Evolutionary conservation across 2,329 filamentous ascomycete genomes (phyloP).

Genomic region (Colletotrichum navitas): DNA sequence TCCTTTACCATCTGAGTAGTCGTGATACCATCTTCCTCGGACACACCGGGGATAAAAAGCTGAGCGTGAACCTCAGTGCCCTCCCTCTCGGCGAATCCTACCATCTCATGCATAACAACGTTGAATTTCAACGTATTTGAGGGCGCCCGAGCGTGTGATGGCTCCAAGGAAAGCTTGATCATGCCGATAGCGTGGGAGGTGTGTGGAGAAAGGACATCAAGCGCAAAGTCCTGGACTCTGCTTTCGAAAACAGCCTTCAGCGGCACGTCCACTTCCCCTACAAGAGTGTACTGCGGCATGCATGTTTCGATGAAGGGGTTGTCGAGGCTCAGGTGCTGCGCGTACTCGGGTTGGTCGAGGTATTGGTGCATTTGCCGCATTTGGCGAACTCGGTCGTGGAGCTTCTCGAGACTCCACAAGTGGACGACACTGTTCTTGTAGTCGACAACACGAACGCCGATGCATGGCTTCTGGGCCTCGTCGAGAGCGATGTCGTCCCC

Average conservation of each 20-base stretch:
- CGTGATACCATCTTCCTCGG: constrained; percentile 90
- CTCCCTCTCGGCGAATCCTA: constrained; percentile 95
- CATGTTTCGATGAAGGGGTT: constrained; percentile 94
- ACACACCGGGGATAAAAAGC: constrained; percentile 92
- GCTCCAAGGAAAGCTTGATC: constrained; percentile 90
- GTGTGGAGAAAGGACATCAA: constrained; percentile 93
- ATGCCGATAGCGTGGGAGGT: constrained; percentile 93
- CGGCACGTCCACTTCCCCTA: constrained; percentile 94
- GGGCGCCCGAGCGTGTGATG: constrained; percentile 91
- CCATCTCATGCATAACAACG: constrained; percentile 95
- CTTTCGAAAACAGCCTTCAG: constrained; percentile 94
- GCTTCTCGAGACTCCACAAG: constrained; percentile 94
- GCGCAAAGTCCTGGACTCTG: constrained; percentile 90
- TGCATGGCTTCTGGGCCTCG: constrained; percentile 86
- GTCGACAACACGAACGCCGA: constrained; percentile 90
- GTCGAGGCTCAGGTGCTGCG: constrained; percentile 90
- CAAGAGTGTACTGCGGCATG: constrained; percentile 90
- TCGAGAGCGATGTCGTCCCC: constrained; percentile 86
- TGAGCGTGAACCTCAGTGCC: constrained; percentile 96
- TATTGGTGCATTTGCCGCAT: constrained; percentile 99
- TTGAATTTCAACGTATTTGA: constrained; percentile 97
- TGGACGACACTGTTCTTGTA: constrained; percentile 88
- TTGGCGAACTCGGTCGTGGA: constrained; percentile 85
- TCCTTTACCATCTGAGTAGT: constrained; percentile 95
- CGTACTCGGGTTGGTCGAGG: constrained; percentile 93